phyloP scores from a whole-genome alignment of 768 basidiomycete species.

The Filobasidium wieringae region DNA sequence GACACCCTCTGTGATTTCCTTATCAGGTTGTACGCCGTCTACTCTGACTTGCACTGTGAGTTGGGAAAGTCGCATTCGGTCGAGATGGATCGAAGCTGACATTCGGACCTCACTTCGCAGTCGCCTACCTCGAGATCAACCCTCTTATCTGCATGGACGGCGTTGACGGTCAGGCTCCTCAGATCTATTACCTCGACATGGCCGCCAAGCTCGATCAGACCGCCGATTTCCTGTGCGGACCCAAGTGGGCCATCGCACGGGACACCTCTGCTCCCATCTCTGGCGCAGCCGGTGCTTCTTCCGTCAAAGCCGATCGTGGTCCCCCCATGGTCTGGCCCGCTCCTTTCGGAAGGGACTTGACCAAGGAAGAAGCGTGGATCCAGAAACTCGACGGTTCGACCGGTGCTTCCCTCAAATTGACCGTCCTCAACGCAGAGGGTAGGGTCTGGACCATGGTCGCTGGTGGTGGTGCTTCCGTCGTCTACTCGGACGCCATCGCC shows the following conservation, averaged over 20 bases:
- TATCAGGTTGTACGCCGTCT: conserved; percentile 86
- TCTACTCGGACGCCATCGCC: conserved; percentile 56
- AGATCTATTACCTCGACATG: conserved; percentile 96
- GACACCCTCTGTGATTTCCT: conserved; percentile 91
- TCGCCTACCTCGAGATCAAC: conserved; percentile 99
- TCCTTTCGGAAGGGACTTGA: conserved; percentile 92
- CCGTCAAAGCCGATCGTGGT: conserved; percentile 72
- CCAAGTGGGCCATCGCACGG: conserved; percentile 96
- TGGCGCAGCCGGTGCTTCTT: conserved; percentile 41
- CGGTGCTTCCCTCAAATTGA: conserved; percentile 94
- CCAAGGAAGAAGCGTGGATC: conserved; percentile 98
- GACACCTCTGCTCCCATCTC: conserved; percentile 61
- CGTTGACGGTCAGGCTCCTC: conserved; percentile 55
- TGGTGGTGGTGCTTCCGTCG: conserved; percentile 53
- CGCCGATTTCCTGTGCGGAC: conserved; percentile 92
- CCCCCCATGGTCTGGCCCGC: conserved; percentile 81
- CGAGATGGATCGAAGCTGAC: not conserved
- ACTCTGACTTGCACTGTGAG: conserved; percentile 84
- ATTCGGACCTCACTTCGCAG: conserved; percentile 15
- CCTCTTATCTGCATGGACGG: conserved; percentile 88
- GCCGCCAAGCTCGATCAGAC: conserved; percentile 99
- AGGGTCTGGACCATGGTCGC: conserved; percentile 99
- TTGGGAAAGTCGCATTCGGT: not conserved
- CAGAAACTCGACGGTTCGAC: conserved; percentile 95
- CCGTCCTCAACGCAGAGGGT: conserved; percentile 86